Percentiles rank a stretch among this genome's conserved stretches.
These are phyloP conservation scores for Hygrocybe punicea DNA, from an alignment of 768 basidiomycete species.

Conservation along the genomic window DNA sequence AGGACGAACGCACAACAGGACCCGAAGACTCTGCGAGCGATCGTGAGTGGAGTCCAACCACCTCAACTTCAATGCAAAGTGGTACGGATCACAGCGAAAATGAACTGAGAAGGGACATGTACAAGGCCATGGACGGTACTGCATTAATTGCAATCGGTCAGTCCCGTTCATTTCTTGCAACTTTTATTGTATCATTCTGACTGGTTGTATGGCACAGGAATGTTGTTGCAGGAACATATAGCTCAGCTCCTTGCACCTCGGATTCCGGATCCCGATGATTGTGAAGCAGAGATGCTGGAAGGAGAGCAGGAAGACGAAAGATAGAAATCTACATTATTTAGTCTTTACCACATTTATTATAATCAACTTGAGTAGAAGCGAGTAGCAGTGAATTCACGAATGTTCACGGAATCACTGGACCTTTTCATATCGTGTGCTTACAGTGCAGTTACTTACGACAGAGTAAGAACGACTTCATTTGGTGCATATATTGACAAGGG, in stretches of 20 bases:
- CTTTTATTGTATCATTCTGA: not conserved
- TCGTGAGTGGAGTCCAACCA: not conserved
- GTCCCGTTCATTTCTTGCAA: conserved; percentile 12
- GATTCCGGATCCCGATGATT: conserved; percentile 41
- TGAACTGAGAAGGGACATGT: conserved; percentile 55
- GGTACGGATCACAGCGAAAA: conserved; percentile 6
- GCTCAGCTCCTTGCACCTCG: conserved; percentile 39
- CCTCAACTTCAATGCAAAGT: not conserved
- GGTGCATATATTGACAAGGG: too few relatives aligned
- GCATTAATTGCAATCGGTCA: conserved; percentile 69
- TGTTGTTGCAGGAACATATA: conserved; percentile 67
- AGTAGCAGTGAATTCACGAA: too few relatives aligned
- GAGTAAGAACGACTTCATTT: too few relatives aligned
- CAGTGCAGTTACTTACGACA: too few relatives aligned
- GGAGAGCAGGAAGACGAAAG: conserved; percentile 4
- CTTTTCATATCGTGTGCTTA: too few relatives aligned
- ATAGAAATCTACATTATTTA: not conserved
- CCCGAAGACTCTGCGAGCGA: conserved; percentile 1
- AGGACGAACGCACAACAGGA: not conserved
- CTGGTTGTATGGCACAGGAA: conserved; percentile 39
- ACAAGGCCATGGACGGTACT: conserved; percentile 68
- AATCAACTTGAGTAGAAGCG: too few relatives aligned
- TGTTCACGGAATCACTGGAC: too few relatives aligned
- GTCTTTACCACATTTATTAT: too few relatives aligned
- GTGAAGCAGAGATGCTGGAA: conserved; percentile 39